Base-by-base conservation (phyloP, 176 grass and related monocot genomes). In the Dendrocalamus sinicus region DNA sequence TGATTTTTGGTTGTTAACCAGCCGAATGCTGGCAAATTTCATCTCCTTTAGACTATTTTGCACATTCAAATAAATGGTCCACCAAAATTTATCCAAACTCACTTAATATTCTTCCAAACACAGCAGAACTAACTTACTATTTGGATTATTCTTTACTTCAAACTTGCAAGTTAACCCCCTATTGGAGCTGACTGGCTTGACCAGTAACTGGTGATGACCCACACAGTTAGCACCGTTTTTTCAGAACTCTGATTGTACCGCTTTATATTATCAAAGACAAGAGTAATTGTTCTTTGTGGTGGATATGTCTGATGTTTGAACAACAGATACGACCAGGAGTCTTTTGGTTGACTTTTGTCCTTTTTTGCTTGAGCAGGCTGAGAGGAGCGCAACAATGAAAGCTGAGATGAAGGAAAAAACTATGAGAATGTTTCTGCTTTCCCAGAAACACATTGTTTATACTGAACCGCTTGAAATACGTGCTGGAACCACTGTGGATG, bases 401-500 rank as follows among this genome's bases (percentile, higher is more conserved):
- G 85, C 89, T 72, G 89, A 91, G 81, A 95, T 90, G 85, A 98
- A 93, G 84, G 89, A 92, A 76, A 91, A 89, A 74, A 93, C 95
- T 35, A 95, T 98, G 93, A 91, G 88, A 81, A 76, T 52, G 70
- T 98, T 98, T 85, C 65, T 98, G 70, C 80, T 98, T 63, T 98
- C 95, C 28, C 95, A 98, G 60, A 98, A 95, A 61, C 93, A 98
- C 73, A 92, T 95, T 69, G 91, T 98, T 69, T 98, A 95, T 78
- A 94, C 95, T 0, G 95, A 98, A 58, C 95, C 95, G 37, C 84
- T 98, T 82, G 93, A 92, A 85, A 68, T 95, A 83, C 76, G 10
- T 73, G 95, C 93, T 71, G 95, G 95, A 91, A 83, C 85, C 19
- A 85, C 77, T 48, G 88, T 98, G 65, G 77, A 87, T 75, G 88